Evolutionary conservation across 257 asterid species (phyloP).

Genomic region (Pogostemon cablin): DNA sequence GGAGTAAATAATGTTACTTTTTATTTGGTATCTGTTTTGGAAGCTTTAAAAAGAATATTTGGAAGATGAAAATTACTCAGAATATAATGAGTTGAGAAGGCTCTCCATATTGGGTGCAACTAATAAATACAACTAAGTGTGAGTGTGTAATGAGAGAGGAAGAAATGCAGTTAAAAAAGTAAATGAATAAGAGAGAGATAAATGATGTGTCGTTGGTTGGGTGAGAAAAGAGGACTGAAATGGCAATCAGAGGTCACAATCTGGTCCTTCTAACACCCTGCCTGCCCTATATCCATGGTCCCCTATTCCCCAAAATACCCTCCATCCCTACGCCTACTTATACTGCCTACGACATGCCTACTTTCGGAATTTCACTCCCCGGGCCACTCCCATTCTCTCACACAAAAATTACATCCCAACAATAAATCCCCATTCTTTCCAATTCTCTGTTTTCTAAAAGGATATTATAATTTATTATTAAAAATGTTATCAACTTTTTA

Average conservation of each 20-base stretch:
- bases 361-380: too few relatives aligned
- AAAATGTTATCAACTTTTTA: too few relatives aligned
- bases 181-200: not conserved
- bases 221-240: slow-evolving; percentile 2
- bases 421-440: too few relatives aligned
- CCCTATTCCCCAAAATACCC: not conserved
- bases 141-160: not conserved
- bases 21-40: not conserved
- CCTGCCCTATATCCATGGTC: not conserved
- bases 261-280: slow-evolving; percentile 31
- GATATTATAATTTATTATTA: too few relatives aligned
- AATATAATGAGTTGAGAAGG: not conserved
- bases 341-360: too few relatives aligned
- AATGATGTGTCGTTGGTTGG: slow-evolving; percentile 23
- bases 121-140: slow-evolving; percentile 24
- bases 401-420: too few relatives aligned
- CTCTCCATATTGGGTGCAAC: slow-evolving; percentile 33
- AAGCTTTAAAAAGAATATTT: slow-evolving; percentile 10
- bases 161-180: not conserved
- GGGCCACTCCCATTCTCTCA: too few relatives aligned
- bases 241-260: slow-evolving; percentile 31
- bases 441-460: too few relatives aligned
- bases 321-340: too few relatives aligned
- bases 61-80: not conserved
- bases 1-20: not conserved